These are phyloP conservation scores for Chrysanthemum makinoi DNA, from an alignment of 129 eudicot species.

Conservation along the genomic window DNA sequence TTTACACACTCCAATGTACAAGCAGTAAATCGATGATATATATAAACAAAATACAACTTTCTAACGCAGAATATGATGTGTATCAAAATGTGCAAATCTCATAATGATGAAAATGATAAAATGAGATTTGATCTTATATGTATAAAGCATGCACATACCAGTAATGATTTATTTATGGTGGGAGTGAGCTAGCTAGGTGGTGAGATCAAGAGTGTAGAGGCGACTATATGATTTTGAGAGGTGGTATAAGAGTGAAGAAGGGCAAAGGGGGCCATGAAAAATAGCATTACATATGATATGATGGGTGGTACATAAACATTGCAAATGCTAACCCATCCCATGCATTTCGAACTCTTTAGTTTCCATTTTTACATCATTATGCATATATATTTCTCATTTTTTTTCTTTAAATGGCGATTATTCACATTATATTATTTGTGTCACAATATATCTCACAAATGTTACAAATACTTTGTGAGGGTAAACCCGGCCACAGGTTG, in stretches of 20 bases:
- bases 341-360: no score
- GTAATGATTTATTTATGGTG: conserved; percentile 19
- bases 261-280: conserved; percentile 37
- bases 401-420: no score
- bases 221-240: conserved; percentile 23
- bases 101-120: background rate
- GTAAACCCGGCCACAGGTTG: no score
- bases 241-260: conserved; percentile 36
- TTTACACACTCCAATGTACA: no score
- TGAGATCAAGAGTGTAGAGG: conserved; percentile 26
- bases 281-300: conserved; percentile 41
- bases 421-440: no score
- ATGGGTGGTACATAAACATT: conserved; percentile 8
- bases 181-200: conserved; percentile 27
- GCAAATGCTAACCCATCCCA: no score
- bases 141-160: conserved; percentile 19
- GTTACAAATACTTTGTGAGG: no score
- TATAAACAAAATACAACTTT: background rate
- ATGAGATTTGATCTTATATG: conserved; percentile 22
- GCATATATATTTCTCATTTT: no score
- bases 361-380: no score
- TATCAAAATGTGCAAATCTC: no score
- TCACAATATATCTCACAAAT: no score
- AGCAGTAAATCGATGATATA: conserved; percentile 1
- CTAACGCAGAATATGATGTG: conserved; percentile 4